phyloP scores from a whole-genome alignment of 2,329 filamentous ascomycete genomes.

The Arthrobotrys sphaeroides region DNA sequence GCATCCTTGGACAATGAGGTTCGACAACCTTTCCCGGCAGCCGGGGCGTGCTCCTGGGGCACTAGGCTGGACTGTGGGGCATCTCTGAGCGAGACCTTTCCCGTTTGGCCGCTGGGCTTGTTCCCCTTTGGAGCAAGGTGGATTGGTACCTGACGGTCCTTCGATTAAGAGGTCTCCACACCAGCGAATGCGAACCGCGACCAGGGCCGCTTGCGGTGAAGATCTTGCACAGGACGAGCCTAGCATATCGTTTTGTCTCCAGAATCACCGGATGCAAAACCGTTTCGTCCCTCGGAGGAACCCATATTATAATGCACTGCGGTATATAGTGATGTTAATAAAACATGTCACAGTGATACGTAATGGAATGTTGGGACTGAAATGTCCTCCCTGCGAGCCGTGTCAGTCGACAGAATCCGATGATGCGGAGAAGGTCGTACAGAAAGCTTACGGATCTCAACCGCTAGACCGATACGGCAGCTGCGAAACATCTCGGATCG shows the following conservation, averaged over 20 bases:
- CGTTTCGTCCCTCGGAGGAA: background rate
- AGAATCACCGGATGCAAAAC: slow-evolving; percentile 33
- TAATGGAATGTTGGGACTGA: slow-evolving; percentile 1
- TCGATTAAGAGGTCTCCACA: slow-evolving; percentile 19
- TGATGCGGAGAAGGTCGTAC: slow-evolving; percentile 23
- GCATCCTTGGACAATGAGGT: background rate
- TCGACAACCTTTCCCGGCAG: background rate
- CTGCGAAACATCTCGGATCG: slow-evolving; percentile 1
- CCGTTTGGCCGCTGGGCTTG: slow-evolving; percentile 1
- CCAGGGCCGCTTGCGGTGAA: background rate
- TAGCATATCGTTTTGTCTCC: slow-evolving; percentile 23
- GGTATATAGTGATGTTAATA: no score
- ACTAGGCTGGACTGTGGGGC: background rate
- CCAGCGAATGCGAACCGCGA: slow-evolving; percentile 39
- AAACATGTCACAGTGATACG: background rate
- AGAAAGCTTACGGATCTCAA: background rate
- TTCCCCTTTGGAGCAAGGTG: slow-evolving; percentile 22
- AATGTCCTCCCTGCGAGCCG: background rate
- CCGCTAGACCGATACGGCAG: slow-evolving; percentile 10
- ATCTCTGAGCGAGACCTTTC: background rate
- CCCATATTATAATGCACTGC: background rate
- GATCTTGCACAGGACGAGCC: slow-evolving; percentile 21
- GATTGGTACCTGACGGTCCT: slow-evolving; percentile 23
- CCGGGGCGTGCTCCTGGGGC: no score
- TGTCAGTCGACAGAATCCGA: slow-evolving; percentile 33